Evolutionary conservation across 352 stramenopile species (phyloP), one percentile per base, ranked within the genome.

Genomic region (Aphanomyces invadans): DNA sequence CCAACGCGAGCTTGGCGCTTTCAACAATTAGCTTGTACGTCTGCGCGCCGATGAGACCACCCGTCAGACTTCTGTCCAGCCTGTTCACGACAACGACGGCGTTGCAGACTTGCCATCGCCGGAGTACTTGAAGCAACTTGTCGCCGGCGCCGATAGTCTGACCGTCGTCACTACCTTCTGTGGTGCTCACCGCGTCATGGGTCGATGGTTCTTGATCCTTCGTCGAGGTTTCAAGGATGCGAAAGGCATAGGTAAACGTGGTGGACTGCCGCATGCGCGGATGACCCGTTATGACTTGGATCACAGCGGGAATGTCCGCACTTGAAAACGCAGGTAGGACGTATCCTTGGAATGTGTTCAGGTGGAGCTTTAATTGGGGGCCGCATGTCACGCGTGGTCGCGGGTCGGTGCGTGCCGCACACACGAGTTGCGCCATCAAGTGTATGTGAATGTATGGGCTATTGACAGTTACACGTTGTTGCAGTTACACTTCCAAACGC

Each of bases 21-120:
- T 92, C 83, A 15, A 81, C 62, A 55, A 81, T 70, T 11, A 90
- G 56, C 45, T 86, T 87, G 76, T 80, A 93, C 11, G 86, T 64
- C 44, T 92, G 77, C 2, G 75, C 69, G 28, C 79, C 81, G 15
- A 88, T 81, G 7, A 92, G 71, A 1, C 78, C 78, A 0, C 78
- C 77, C 52, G 75, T 84, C 19, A 92, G 69, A 59, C 79, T 88
- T n/a, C 74, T 76, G 26, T 93, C 84, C 33, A 77, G 70, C 1
- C 84, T 70, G 9, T 75, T 82, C 11, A 93, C 79, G 9, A 92
- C 62, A 0, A 95, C 59, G 51, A 86, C 60, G 2, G 90, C 72
- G 62, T 89, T 90, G 48, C 80, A 76, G 7, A 93, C 80, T 45
- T 93, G 78, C 87, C 87, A 93, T 46, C 80, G 77, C 66, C 88